These are phyloP conservation scores for Calonectria henricotiae DNA, from an alignment of 2,329 filamentous ascomycete genomes.

Conservation along the genomic window DNA sequence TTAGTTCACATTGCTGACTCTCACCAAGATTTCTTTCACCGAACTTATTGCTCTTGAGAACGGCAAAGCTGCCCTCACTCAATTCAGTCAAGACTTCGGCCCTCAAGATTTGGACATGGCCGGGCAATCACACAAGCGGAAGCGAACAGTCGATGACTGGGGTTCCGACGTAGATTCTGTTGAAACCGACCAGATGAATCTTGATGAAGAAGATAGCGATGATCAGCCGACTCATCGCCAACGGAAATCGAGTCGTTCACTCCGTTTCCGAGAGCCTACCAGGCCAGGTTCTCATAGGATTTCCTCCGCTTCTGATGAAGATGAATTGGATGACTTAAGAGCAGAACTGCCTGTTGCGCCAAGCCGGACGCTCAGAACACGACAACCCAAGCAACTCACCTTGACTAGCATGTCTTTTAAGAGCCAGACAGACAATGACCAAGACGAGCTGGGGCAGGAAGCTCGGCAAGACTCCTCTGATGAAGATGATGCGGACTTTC, in stretches of 20 bases:
- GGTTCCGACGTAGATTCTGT: slow-evolving; percentile 49
- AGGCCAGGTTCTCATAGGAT: slow-evolving; percentile 36
- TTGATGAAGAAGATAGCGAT: slow-evolving; percentile 51
- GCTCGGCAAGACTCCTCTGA: slow-evolving; percentile 51
- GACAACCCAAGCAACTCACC: slow-evolving; percentile 50
- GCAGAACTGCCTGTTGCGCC: slow-evolving; percentile 28
- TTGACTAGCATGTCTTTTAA: slow-evolving; percentile 50
- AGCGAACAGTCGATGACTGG: slow-evolving; percentile 53
- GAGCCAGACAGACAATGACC: slow-evolving; percentile 47
- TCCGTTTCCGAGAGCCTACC: slow-evolving; percentile 52
- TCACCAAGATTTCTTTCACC: slow-evolving; percentile 53
- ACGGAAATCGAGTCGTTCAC: slow-evolving; percentile 36
- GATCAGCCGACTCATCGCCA: slow-evolving; percentile 34
- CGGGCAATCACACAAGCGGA: slow-evolving; percentile 54
- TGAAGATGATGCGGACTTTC: slow-evolving; percentile 57
- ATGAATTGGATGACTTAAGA: slow-evolving; percentile 42
- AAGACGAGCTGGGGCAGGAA: slow-evolving; percentile 57
- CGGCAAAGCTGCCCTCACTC: slow-evolving; percentile 54
- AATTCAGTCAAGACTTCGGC: slow-evolving; percentile 42
- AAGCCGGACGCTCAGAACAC: slow-evolving; percentile 49
- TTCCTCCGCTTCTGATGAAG: slow-evolving; percentile 41
- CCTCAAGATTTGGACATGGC: slow-evolving; percentile 43
- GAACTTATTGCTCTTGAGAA: slow-evolving; percentile 55
- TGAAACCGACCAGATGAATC: slow-evolving; percentile 51
- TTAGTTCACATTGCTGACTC: slow-evolving; percentile 42